phyloP scores from a whole-genome alignment of 352 stramenopile genomes.

The Peronospora destructor region DNA sequence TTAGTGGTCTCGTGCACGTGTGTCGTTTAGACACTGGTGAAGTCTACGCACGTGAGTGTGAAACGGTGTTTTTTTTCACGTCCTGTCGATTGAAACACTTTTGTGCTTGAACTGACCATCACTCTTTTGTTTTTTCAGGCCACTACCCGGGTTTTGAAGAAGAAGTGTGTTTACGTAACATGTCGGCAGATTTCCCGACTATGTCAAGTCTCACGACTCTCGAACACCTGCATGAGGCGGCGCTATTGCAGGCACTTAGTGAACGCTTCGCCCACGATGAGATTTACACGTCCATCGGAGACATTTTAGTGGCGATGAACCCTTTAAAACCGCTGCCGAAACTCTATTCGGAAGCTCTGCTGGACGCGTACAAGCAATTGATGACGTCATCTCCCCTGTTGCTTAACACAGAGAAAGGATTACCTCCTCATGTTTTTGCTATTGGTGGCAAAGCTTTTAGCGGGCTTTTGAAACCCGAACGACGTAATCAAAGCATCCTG shows the following conservation, averaged over 20 bases:
- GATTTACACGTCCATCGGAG: constrained; percentile 86
- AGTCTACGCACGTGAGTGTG: constrained; percentile 35
- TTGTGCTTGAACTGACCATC: not conserved
- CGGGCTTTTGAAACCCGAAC: constrained; percentile 46
- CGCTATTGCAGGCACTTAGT: constrained; percentile 70
- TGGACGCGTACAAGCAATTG: constrained; percentile 59
- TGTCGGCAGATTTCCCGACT: constrained; percentile 38
- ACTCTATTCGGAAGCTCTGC: constrained; percentile 50
- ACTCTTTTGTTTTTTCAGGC: constrained; percentile 13
- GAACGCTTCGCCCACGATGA: constrained; percentile 65
- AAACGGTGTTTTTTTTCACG: not conserved
- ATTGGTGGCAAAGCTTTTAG: constrained; percentile 85
- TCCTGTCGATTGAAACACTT: not conserved
- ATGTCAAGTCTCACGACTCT: constrained; percentile 69
- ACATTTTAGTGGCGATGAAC: constrained; percentile 82
- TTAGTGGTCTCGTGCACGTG: constrained; percentile 41
- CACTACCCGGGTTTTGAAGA: constrained; percentile 25
- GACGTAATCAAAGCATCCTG: constrained; percentile 88
- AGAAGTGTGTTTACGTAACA: constrained; percentile 69
- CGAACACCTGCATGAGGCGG: constrained; percentile 79
- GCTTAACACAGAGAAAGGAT: constrained; percentile 3
- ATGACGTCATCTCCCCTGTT: not conserved
- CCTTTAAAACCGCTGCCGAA: constrained; percentile 62
- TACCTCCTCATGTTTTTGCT: constrained; percentile 86
- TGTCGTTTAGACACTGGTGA: constrained; percentile 29